Conservation (phyloP, 345 rosid species). For the Bruguiera gymnorhiza region DNA sequence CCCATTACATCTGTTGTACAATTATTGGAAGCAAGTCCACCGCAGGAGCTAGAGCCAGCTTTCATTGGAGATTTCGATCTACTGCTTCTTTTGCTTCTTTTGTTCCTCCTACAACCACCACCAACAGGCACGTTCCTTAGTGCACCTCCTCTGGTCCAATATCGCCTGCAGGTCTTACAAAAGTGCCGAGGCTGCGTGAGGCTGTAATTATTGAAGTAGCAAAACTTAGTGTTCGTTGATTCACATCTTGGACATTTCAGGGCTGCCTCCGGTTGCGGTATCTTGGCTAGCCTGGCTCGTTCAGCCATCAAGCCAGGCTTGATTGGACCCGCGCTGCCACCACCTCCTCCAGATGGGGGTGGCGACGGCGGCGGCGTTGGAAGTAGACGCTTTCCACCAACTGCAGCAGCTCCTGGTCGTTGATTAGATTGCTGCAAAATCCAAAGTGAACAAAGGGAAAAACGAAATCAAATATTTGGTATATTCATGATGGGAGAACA, state of each 20-base stretch:
- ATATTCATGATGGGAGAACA: conserved; percentile 42
- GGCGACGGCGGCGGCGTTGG: conserved; percentile 36
- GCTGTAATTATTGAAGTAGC: conserved; percentile 74
- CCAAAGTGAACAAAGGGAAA: conserved; percentile 9
- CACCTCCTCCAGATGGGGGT: conserved; percentile 12
- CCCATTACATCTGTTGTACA: conserved; percentile 28
- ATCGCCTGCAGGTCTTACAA: conserved; percentile 70
- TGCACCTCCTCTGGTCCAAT: conserved; percentile 84
- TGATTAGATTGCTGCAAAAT: conserved; percentile 41
- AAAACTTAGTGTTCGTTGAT: conserved; percentile 65
- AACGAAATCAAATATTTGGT: conserved; percentile 27
- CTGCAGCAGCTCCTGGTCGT: conserved; percentile 24
- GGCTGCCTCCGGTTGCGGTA: conserved; percentile 54
- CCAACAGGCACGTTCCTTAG: conserved; percentile 72
- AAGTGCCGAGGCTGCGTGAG: conserved; percentile 79
- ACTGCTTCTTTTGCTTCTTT: conserved; percentile 48
- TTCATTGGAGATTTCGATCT: conserved; percentile 51
- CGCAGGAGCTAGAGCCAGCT: conserved; percentile 24
- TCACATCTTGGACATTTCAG: conserved; percentile 69
- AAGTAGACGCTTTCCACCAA: conserved; percentile 22
- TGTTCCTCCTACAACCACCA: conserved; percentile 60
- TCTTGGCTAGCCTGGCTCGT: conserved; percentile 51
- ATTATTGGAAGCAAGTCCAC: conserved; percentile 31
- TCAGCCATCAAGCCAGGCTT: conserved; percentile 55
- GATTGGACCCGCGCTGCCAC: conserved; percentile 19